These are phyloP conservation scores for Talaromyces trachyspermus DNA, from an alignment of 495 filamentous ascomycete genomes.

Conservation along the genomic window DNA sequence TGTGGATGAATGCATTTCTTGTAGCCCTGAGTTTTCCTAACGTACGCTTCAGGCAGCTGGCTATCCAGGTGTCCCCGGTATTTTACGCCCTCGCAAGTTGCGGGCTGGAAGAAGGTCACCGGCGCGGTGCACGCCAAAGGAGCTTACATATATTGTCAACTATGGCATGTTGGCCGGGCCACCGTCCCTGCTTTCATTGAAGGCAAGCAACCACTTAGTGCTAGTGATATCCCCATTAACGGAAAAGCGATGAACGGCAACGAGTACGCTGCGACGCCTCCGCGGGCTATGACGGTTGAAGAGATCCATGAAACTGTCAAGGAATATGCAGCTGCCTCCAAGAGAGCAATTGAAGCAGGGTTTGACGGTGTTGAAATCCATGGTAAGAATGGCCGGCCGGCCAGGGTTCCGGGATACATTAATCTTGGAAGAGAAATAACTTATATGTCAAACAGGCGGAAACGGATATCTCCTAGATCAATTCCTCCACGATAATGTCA, in stretches of 20 bases:
- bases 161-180: constrained; percentile 60
- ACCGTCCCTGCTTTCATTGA: constrained; percentile 28
- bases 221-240: constrained; percentile 24
- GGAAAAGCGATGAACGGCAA: constrained; percentile 22
- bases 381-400: constrained; percentile 56
- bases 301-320: constrained; percentile 50
- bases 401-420: no score
- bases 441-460: constrained; percentile 12
- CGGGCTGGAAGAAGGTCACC: constrained; percentile 54
- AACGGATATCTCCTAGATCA: constrained; percentile 67
- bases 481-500: constrained; percentile 56
- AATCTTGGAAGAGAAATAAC: background rate
- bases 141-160: constrained; percentile 56
- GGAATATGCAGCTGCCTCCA: constrained; percentile 54
- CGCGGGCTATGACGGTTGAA: constrained; percentile 42
- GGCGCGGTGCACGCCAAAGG: constrained; percentile 59
- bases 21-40: no score
- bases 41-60: constrained; percentile 41
- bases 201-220: constrained; percentile 22
- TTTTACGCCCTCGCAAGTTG: constrained; percentile 55
- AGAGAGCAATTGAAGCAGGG: constrained; percentile 57
- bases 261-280: constrained; percentile 35
- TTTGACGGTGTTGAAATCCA: constrained; percentile 76
- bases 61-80: constrained; percentile 52
- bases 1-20: background rate